A percentile compares a stretch with the other conserved stretches of the same genome.
Evolutionary conservation across 805 yeast genomes (phyloP).

Genomic region (Wickerhamiella galacta): DNA sequence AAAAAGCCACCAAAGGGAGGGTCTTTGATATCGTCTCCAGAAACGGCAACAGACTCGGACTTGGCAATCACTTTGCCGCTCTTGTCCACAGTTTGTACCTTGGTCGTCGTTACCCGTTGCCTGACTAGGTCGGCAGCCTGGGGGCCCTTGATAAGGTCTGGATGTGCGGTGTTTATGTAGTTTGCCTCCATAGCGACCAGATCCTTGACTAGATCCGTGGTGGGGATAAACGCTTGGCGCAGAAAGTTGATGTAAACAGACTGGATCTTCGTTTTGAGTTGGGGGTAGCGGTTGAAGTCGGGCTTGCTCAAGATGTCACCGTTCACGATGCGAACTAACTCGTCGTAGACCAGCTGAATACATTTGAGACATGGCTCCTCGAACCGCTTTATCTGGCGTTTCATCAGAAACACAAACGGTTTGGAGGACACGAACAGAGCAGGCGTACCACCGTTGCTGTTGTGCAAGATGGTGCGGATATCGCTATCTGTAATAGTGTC

Average conservation of each 20-base stretch:
- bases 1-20: conserved; percentile 66
- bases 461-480: conserved; percentile 91
- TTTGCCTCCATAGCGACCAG: conserved; percentile 77
- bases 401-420: conserved; percentile 89
- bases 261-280: conserved; percentile 70
- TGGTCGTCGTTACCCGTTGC: conserved; percentile 59
- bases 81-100: conserved; percentile 70
- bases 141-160: conserved; percentile 84
- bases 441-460: conserved; percentile 92
- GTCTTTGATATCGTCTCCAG: conserved; percentile 21
- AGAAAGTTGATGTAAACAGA: conserved; percentile 64
- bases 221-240: conserved; percentile 65
- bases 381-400: conserved; percentile 82
- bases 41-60: conserved; percentile 13
- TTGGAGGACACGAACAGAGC: conserved; percentile 93
- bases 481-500: conserved; percentile 92
- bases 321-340: conserved; percentile 74
- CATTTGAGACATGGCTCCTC: conserved; percentile 87
- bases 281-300: conserved; percentile 77
- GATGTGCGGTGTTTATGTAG: conserved; percentile 94
- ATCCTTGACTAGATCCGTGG: conserved; percentile 71
- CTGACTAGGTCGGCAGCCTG: conserved; percentile 88
- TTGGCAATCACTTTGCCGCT: conserved; percentile 65
- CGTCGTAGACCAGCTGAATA: conserved; percentile 82
- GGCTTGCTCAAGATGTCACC: conserved; percentile 73